Evolutionary conservation across 2,329 filamentous ascomycete genomes (phyloP), one percentile per base, ranked within the genome.

Genomic region (Aspergillus awamori): DNA sequence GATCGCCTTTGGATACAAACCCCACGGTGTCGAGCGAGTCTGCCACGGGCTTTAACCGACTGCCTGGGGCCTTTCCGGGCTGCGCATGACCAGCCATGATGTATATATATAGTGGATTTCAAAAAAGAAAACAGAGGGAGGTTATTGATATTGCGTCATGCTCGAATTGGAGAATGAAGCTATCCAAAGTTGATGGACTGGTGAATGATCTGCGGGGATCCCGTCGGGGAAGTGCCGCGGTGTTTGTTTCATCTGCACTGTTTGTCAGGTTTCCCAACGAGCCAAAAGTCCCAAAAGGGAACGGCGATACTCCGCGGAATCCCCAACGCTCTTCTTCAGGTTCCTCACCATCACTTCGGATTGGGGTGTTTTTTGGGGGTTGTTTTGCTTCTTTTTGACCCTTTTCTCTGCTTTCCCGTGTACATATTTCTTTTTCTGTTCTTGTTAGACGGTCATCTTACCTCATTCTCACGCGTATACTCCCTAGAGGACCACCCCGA

Each of bases 1-100:
- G 90, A 76, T 98, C 94, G 56, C 94, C 94, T 73, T 97, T 97
- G 2, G 93, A 97, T 4, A 92, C 92, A 66, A 97, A 83, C 1
- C 94, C 93, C 67, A 96, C 90, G 62, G 83, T 85, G 68, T 96
- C 91, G 28, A 98, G 81, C 13, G 91, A 86, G 75, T 97, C 93
- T 60, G 89, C 86, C 62, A 89, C 84, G 11, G 91, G 89, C 75
- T 90, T 93, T 65, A 96, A 80, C 65, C 90, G 74, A 62, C 70
- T 74, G 60, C 69, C 69, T 28, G 61, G 56, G 54, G 65, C 59
- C 63, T 63, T 68, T 41, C 55, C 61, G 30, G 64, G 60, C 28
- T 64, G 65, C 51, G 63, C 45, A 39, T 59, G 64, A 57, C 63
- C 60, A 62, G 66, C 59, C 69, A 72, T 71, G 52, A 26, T 51